A percentile compares a stretch with the other conserved stretches of the same genome.
Conservation (phyloP, 2,329 filamentous ascomycete species). For the Pestalotiopsis sp. region DNA sequence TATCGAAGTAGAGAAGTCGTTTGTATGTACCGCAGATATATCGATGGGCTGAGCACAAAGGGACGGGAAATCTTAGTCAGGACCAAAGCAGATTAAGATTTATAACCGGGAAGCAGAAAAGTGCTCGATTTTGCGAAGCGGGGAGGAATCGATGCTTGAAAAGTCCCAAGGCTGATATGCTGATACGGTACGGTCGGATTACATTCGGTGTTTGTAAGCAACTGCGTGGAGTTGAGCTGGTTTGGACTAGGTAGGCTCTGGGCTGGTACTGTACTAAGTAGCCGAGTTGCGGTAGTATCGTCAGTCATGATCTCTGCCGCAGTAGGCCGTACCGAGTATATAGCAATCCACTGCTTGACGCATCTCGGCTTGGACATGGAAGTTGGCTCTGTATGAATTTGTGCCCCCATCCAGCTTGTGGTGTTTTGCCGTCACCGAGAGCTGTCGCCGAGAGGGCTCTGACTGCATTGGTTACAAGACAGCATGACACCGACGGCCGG, state of each 20-base stretch:
- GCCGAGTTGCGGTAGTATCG: neutral
- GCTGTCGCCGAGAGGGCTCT: neutral
- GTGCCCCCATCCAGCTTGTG: neutral
- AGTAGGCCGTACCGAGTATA: neutral
- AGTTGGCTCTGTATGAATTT: neutral
- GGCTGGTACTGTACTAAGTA: neutral
- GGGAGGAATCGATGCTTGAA: neutral
- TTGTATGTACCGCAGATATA: neutral
- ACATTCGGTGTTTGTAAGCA: slow-evolving; percentile 10
- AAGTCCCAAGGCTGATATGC: neutral
- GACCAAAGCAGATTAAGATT: neutral
- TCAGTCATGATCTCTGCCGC: neutral
- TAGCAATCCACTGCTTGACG: neutral
- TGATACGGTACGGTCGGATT: neutral
- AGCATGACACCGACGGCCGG: neutral
- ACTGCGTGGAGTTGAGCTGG: neutral
- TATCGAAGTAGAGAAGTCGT: neutral
- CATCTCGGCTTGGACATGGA: neutral
- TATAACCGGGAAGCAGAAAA: neutral
- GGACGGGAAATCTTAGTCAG: neutral
- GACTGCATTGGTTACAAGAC: neutral
- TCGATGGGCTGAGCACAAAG: neutral
- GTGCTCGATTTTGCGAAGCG: neutral
- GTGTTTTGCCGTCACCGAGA: neutral
- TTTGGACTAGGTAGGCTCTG: neutral